phyloP scores from a whole-genome alignment of 2,329 filamentous ascomycete genomes.

The Pseudopithomyces maydicus region DNA sequence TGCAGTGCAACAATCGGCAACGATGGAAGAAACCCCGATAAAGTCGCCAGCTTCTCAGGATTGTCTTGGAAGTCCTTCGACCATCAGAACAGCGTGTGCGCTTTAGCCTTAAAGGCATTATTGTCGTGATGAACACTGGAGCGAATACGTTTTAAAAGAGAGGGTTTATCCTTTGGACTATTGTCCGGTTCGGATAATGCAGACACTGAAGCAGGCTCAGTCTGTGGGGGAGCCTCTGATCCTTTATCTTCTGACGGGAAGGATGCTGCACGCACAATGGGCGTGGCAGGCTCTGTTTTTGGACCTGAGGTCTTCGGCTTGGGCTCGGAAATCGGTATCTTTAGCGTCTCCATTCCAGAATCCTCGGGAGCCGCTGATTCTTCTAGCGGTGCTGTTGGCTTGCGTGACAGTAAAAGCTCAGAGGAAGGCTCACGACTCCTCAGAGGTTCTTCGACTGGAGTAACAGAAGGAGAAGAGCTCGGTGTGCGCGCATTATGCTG shows the following conservation, averaged over 20 bases:
- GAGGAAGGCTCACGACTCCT: neutral
- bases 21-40: neutral
- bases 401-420: neutral
- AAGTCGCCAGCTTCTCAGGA: neutral
- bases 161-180: neutral
- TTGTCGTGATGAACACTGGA: neutral
- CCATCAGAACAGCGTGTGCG: neutral
- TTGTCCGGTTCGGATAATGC: neutral
- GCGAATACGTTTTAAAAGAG: conserved; percentile 5
- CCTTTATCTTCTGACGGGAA: neutral
- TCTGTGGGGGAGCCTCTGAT: neutral
- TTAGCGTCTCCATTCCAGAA: too few relatives aligned
- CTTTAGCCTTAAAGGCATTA: neutral
- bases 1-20: neutral
- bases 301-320: neutral
- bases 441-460: neutral
- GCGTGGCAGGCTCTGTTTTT: neutral
- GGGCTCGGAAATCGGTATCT: neutral
- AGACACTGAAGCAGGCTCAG: neutral
- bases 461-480: neutral
- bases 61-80: neutral
- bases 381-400: neutral
- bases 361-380: neutral
- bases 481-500: neutral
- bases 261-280: conserved; percentile 3